Evolutionary conservation across 257 asterid genomes (phyloP).

Genomic region (Pogostemon cablin): DNA sequence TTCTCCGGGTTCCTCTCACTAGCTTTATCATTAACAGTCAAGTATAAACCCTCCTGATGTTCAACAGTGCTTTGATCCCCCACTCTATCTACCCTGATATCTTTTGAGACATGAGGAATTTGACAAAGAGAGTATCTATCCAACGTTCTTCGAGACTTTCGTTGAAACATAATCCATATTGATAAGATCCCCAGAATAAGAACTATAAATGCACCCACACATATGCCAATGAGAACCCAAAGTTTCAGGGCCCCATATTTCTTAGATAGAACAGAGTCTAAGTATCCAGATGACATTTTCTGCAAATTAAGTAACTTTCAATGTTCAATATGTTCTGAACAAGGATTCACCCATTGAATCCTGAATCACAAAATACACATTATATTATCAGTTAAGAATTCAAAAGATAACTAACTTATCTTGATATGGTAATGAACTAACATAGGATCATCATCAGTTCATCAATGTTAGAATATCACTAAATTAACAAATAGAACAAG

Average conservation of each 20-base stretch:
- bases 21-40: slow-evolving; percentile 61
- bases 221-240: slow-evolving; percentile 83
- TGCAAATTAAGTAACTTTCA: slow-evolving; percentile 4
- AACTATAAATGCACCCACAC: slow-evolving; percentile 73
- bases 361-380: slow-evolving; percentile 48
- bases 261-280: slow-evolving; percentile 61
- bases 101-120: slow-evolving; percentile 83
- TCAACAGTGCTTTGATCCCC: slow-evolving; percentile 48
- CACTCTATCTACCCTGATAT: slow-evolving; percentile 73
- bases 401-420: neutral
- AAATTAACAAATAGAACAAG: no score
- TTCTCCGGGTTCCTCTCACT: slow-evolving; percentile 67
- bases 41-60: slow-evolving; percentile 51
- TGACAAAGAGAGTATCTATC: slow-evolving; percentile 55
- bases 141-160: slow-evolving; percentile 61
- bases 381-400: no score
- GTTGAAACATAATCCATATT: slow-evolving; percentile 66
- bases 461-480: no score
- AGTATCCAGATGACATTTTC: slow-evolving; percentile 64
- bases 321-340: slow-evolving; percentile 25
- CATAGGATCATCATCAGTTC: no score
- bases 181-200: slow-evolving; percentile 75
- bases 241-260: slow-evolving; percentile 73
- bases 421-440: neutral
- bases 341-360: slow-evolving; percentile 46